Percentiles rank a stretch among this genome's conserved stretches.
phyloP scores from a whole-genome alignment of 148 eudicot genomes.

The Camellia japonica region DNA sequence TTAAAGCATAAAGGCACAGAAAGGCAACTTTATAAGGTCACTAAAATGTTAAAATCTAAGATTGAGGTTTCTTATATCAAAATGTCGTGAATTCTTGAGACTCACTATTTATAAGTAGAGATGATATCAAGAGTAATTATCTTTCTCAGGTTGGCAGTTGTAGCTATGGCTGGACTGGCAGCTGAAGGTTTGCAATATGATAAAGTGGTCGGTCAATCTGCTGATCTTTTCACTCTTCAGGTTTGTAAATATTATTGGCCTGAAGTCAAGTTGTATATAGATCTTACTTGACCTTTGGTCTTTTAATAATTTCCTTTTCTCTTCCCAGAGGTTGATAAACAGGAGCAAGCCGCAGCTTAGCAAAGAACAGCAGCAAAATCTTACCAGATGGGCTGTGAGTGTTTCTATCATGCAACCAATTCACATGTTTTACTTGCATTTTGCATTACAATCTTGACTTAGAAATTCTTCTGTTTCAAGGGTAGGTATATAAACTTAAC shows the following conservation, averaged over 20 bases:
- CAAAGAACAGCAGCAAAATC: constrained; percentile 88
- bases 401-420: constrained; percentile 1
- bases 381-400: constrained; percentile 99
- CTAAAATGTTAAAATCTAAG: not conserved
- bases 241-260: constrained; percentile 26
- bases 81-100: not conserved
- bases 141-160: constrained; percentile 72
- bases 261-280: constrained; percentile 10
- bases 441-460: not conserved
- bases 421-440: not conserved
- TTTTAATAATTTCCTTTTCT: not conserved
- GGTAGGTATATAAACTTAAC: not conserved
- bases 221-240: constrained; percentile 95
- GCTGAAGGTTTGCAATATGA: constrained; percentile 92
- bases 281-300: not conserved
- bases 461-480: not conserved
- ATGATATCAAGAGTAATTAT: not conserved
- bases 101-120: not conserved
- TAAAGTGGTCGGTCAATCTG: constrained; percentile 96
- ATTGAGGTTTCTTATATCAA: not conserved
- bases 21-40: not conserved
- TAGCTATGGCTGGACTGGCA: constrained; percentile 96
- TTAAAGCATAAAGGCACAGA: not conserved
- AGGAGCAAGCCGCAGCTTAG: constrained; percentile 72
- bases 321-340: constrained; percentile 80